Evolutionary conservation across 179 eudicot genomes (phyloP), one percentile per base, ranked within the genome.

Genomic region (Beta macrorhiza): DNA sequence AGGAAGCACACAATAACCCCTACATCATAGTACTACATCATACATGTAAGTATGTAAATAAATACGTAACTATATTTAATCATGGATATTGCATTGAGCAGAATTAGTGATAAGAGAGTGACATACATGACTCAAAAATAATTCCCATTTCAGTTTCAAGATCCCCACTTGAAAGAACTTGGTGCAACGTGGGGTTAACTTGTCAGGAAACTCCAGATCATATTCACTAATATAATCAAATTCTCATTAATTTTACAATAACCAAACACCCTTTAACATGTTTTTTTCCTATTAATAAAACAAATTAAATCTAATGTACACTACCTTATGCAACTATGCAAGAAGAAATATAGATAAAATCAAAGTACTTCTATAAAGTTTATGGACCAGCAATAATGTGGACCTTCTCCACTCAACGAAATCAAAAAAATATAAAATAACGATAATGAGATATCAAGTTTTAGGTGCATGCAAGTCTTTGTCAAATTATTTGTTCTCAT

Each of bases 401-500:
- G 73, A 69, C 73, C 73, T 69, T 69, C 5, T 37, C 42, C 42
- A 37, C 42, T 37, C 2, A 2, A 37, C 0, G 42, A 37, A 37
- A 69, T 10, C 14, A 7, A 14, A 16, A 16, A 15, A 37, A 67
- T 61, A 29, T 29, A 29, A 61, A 32, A 16, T 32, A 3, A 37
- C 5, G 37, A 64, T 22, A 67, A 16, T n/a, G 49, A 42, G 72
- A 67, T 37, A 42, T 16, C 42, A 25, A 29, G 16, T 44, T 37
- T 0, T 20, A 11, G 25, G 53, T 71, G 32, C 57, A 67, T 67
- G 80, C 80, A 78, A 51, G 80, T 78, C 80, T 37, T 67, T 14
- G 42, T 78, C 81, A 72, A 78, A 68, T 61, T n/a, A 59, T 78
- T 68, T 78, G 75, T 68, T 55, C 61, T 42, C 75, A 78, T 69